A percentile compares a stretch with the other conserved stretches of the same genome.
Conservation (phyloP, 108 stramenopile genomes). For the Poteriospumella lacustris region DNA sequence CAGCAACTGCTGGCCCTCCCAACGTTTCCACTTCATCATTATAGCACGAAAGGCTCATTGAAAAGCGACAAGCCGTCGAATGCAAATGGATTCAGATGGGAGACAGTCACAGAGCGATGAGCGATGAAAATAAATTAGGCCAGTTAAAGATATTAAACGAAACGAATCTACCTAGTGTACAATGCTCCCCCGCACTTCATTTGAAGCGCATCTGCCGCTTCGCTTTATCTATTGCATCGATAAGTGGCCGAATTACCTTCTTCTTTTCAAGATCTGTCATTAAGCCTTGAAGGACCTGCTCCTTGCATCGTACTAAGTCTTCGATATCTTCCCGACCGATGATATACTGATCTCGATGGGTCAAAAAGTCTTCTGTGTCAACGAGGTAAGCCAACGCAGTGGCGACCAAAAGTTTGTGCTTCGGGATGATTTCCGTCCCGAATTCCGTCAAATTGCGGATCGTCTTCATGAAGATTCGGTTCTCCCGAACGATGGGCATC, state of each 20-base stretch:
- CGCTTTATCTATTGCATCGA: not conserved
- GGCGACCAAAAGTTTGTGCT: not conserved
- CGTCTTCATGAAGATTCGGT: not conserved
- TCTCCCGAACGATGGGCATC: conserved; percentile 5
- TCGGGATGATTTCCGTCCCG: not conserved
- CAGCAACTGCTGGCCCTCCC: too few relatives aligned
- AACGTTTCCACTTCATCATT: too few relatives aligned
- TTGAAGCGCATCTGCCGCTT: not conserved
- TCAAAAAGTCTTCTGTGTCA: conserved; percentile 22
- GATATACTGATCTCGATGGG: not conserved
- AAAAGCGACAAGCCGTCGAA: too few relatives aligned
- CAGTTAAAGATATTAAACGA: too few relatives aligned
- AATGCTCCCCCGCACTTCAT: too few relatives aligned
- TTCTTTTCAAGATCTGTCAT: not conserved
- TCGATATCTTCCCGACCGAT: not conserved
- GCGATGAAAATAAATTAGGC: too few relatives aligned
- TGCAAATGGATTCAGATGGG: too few relatives aligned
- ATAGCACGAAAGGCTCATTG: too few relatives aligned
- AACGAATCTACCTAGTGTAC: too few relatives aligned
- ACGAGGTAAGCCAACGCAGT: not conserved
- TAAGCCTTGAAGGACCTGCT: not conserved
- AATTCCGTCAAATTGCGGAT: not conserved
- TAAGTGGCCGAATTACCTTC: not conserved
- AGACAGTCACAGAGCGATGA: too few relatives aligned
- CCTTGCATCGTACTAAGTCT: not conserved